Conservation (phyloP, 2,329 filamentous ascomycete species). For the Penicillium polonicum region DNA sequence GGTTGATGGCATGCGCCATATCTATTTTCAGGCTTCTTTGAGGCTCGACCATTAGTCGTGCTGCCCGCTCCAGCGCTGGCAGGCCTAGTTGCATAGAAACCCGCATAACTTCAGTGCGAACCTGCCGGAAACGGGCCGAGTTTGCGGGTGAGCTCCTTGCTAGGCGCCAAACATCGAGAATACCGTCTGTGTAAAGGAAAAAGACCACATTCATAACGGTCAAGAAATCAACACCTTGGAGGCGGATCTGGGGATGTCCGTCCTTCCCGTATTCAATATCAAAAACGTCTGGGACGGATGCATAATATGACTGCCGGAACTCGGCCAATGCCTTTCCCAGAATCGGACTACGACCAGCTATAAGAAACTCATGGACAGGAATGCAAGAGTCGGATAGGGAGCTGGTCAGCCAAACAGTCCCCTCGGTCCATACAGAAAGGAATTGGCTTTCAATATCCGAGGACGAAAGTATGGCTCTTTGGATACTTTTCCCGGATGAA, state of each 20-base stretch:
- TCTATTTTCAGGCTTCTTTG: slow-evolving; percentile 66
- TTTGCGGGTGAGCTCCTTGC: slow-evolving; percentile 63
- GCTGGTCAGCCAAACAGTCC: slow-evolving; percentile 50
- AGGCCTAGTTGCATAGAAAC: slow-evolving; percentile 71
- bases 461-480: slow-evolving; percentile 44
- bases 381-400: slow-evolving; percentile 67
- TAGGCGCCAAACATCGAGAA: slow-evolving; percentile 85
- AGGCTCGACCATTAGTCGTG: slow-evolving; percentile 69
- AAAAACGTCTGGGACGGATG: slow-evolving; percentile 61
- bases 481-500: slow-evolving; percentile 32
- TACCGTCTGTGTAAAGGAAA: slow-evolving; percentile 75
- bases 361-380: slow-evolving; percentile 78
- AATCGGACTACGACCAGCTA: slow-evolving; percentile 70
- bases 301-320: slow-evolving; percentile 55
- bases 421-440: slow-evolving; percentile 25
- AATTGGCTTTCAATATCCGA: slow-evolving; percentile 48
- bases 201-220: slow-evolving; percentile 76
- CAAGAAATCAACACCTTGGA: slow-evolving; percentile 71
- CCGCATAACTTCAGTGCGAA: slow-evolving; percentile 84
- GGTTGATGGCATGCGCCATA: slow-evolving; percentile 66
- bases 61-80: slow-evolving; percentile 69
- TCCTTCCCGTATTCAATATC: slow-evolving; percentile 54
- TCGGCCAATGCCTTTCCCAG: slow-evolving; percentile 63
- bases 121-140: slow-evolving; percentile 72
- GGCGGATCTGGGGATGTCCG: slow-evolving; percentile 59